These are phyloP conservation scores for Cairneyella variabilis DNA, from an alignment of 495 filamentous ascomycete species.

Conservation along the genomic window DNA sequence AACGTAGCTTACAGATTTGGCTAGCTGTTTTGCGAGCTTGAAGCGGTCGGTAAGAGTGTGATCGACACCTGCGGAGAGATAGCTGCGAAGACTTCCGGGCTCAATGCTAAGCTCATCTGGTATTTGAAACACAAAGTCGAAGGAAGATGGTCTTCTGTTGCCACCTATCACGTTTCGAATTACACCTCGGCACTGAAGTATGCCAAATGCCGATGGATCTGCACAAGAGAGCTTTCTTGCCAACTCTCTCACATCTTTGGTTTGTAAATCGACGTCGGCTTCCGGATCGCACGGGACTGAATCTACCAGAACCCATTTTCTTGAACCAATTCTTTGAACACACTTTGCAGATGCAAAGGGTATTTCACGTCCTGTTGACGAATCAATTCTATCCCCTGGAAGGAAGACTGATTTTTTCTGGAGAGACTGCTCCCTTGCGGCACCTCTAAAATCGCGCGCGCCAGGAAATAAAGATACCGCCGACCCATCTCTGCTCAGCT, in stretches of 20 bases:
- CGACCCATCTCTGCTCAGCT: slow-evolving; percentile 7
- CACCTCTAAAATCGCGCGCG: background rate
- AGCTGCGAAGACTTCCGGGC: background rate
- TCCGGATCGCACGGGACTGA: slow-evolving; percentile 19
- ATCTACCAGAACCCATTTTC: slow-evolving; percentile 22
- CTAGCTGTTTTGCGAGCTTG: slow-evolving; percentile 40
- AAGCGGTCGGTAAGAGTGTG: background rate
- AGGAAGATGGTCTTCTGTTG: slow-evolving; percentile 3
- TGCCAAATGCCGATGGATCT: slow-evolving; percentile 40
- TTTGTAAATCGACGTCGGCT: slow-evolving; percentile 1
- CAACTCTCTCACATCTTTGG: slow-evolving; percentile 34
- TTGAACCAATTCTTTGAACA: slow-evolving; percentile 2
- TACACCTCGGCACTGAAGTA: slow-evolving; percentile 44
- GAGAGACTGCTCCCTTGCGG: slow-evolving; percentile 4
- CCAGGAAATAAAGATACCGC: background rate
- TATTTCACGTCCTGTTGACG: slow-evolving; percentile 3
- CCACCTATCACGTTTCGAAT: slow-evolving; percentile 12
- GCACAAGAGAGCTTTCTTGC: slow-evolving; percentile 33
- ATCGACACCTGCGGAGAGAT: background rate
- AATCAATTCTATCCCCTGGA: slow-evolving; percentile 18
- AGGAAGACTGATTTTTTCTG: slow-evolving; percentile 22
- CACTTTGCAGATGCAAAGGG: slow-evolving; percentile 10
- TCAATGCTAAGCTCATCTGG: background rate
- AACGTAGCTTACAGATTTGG: slow-evolving; percentile 43
- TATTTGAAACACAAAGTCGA: slow-evolving; percentile 7